Conservation (phyloP, 345 rosid species). For the Jatropha curcas region DNA sequence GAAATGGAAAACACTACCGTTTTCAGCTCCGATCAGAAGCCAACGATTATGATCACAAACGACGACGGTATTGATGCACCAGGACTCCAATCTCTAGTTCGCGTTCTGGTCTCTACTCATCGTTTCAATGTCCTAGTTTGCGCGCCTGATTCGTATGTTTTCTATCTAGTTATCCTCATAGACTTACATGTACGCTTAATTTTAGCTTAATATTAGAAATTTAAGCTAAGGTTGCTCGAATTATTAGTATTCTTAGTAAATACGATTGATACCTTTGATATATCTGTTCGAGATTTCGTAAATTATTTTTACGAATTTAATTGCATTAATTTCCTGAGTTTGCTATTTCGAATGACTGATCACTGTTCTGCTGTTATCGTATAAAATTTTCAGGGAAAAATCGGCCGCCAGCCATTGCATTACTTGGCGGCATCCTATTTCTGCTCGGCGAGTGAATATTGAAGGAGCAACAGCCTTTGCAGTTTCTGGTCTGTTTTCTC, state of each 20-base stretch:
- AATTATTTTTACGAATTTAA: too few relatives aligned
- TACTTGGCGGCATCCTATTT: constrained; percentile 73
- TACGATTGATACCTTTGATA: too few relatives aligned
- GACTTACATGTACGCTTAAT: background rate
- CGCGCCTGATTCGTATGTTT: constrained; percentile 83
- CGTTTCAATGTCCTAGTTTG: constrained; percentile 71
- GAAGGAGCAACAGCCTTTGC: constrained; percentile 81
- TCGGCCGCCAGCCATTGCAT: constrained; percentile 83
- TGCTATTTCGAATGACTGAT: background rate
- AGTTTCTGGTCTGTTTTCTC: constrained; percentile 54
- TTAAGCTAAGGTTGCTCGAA: background rate
- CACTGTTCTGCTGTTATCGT: background rate
- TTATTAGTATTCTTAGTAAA: background rate
- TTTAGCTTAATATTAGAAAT: background rate
- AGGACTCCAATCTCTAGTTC: constrained; percentile 67
- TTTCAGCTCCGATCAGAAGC: constrained; percentile 21
- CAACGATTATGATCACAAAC: constrained; percentile 74
- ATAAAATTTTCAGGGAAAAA: constrained; percentile 52
- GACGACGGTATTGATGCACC: constrained; percentile 97
- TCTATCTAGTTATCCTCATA: background rate
- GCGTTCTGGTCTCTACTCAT: constrained; percentile 64
- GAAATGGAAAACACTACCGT: constrained; percentile 14
- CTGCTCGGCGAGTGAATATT: constrained; percentile 53
- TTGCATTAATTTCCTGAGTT: too few relatives aligned
- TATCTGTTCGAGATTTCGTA: too few relatives aligned